These are phyloP conservation scores for Inonotus hispidus DNA, from an alignment of 1,284 basidiomycete species.

Conservation along the genomic window DNA sequence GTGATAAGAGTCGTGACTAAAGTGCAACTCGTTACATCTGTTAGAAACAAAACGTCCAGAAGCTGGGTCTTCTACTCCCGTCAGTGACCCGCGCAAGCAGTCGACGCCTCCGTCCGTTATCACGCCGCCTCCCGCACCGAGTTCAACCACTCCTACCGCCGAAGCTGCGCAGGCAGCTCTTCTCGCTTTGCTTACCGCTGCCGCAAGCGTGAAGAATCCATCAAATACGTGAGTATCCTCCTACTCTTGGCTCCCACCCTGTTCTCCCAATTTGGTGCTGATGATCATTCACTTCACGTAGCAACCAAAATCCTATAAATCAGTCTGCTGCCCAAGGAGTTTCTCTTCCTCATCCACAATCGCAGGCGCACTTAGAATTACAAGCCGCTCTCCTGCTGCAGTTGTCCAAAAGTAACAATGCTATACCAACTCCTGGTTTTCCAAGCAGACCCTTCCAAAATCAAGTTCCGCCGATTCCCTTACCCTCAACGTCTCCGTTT, in stretches of 20 bases:
- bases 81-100: slow-evolving; percentile 39
- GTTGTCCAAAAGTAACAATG: slow-evolving; percentile 55
- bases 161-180: slow-evolving; percentile 54
- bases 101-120: slow-evolving; percentile 26
- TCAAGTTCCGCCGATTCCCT: slow-evolving; percentile 27
- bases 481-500: slow-evolving; percentile 22
- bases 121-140: slow-evolving; percentile 20
- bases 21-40: slow-evolving; percentile 54
- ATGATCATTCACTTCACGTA: slow-evolving; percentile 18
- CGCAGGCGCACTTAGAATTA: slow-evolving; percentile 38
- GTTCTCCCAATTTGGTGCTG: not conserved
- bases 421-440: slow-evolving; percentile 27
- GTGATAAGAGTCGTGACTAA: slow-evolving; percentile 59
- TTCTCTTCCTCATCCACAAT: slow-evolving; percentile 25
- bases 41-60: slow-evolving; percentile 53
- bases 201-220: slow-evolving; percentile 37
- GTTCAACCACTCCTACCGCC: slow-evolving; percentile 25
- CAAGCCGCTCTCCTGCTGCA: slow-evolving; percentile 70
- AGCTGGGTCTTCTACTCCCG: slow-evolving; percentile 25
- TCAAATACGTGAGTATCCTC: slow-evolving; percentile 25
- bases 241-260: not conserved
- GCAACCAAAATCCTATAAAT: slow-evolving; percentile 63
- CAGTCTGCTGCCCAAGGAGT: slow-evolving; percentile 22
- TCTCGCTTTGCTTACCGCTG: slow-evolving; percentile 58
- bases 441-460: slow-evolving; percentile 24